phyloP scores from a whole-genome alignment of 805 yeast species.

The Brettanomyces naardenensis region DNA sequence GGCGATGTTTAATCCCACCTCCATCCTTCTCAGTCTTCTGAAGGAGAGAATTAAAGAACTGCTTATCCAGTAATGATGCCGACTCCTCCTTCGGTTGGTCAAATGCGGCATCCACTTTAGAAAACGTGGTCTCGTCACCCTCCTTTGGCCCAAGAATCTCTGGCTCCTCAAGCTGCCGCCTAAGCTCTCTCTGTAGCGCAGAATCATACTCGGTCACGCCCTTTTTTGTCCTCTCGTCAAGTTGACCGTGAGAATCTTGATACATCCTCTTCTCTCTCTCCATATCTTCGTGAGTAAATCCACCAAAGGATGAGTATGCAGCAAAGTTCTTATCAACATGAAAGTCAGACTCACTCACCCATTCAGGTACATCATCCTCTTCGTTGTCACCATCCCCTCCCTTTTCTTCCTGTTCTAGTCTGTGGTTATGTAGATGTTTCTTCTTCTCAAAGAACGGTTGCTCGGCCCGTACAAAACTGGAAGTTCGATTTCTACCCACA shows the following conservation, averaged over 20 bases:
- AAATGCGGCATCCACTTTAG: not conserved
- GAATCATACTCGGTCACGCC: not conserved
- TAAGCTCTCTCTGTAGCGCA: constrained; percentile 4
- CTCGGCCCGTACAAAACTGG: too few relatives aligned
- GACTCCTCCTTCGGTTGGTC: not conserved
- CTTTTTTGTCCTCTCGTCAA: too few relatives aligned
- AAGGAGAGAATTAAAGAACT: constrained; percentile 1
- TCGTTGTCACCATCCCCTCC: constrained; percentile 12
- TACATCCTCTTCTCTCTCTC: constrained; percentile 22
- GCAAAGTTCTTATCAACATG: constrained; percentile 23
- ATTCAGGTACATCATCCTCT: constrained; percentile 16
- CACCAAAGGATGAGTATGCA: constrained; percentile 16
- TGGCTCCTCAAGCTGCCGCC: constrained; percentile 6
- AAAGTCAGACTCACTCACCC: constrained; percentile 26
- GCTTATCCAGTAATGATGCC: not conserved
- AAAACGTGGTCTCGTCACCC: constrained; percentile 1
- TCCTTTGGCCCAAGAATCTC: constrained; percentile 10
- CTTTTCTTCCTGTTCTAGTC: constrained; percentile 1
- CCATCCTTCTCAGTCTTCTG: not conserved
- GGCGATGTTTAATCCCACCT: not conserved
- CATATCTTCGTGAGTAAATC: constrained; percentile 22
- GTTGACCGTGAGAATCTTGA: constrained; percentile 6
- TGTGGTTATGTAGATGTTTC: not conserved
- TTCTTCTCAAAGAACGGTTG: not conserved
- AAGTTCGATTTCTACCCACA: too few relatives aligned